Base-by-base conservation (phyloP, 139 green algal species). In the Yamagishiella unicocca region DNA sequence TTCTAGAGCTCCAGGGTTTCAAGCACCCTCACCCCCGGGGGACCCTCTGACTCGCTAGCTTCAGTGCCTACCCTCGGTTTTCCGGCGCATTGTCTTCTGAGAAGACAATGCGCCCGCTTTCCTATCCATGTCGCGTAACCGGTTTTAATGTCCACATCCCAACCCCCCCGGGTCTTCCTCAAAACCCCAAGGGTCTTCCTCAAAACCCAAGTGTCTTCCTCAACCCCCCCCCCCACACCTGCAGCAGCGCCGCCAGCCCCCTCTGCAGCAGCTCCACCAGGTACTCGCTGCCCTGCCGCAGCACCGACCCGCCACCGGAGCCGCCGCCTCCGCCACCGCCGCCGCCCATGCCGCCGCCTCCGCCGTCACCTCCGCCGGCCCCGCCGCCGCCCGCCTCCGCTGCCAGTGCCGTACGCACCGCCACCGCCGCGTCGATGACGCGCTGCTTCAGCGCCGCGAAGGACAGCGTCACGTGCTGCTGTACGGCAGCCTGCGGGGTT, bases 401-500 rank as follows among this genome's bases (percentile, higher is more conserved):
- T 10, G 38, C 72, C n/a, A 90, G 62, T 35, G 80, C 74, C 22
- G 67, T 64, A 21, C 29, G 67, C 24, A 73, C 62, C n/a, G 55
- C 42, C n/a, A 27, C 66, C n/a, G 88, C 70, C 1, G 73, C 81
- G 58, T 82, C 64, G 46, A 61, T 87, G 35, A 85, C 74, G 43
- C 75, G 85, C 75, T 92, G 73, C 82, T 89, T 68, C 35, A 92
- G 43, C 2, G 90, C 88, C 4, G 62, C 71, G 62, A 97, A 96
- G 74, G 91, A 95, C 6, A 92, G 83, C 4, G 82, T 87, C 19
- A 96, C 90, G 87, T 97, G 95, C 45, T 92, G 87, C 71, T 91
- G 86, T 37, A 97, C 89, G 27, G 64, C 43, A 22, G 78, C 91
- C 77, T 90, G 73, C 2, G 45, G 24, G 46, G 43, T 27, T 17